Evolutionary conservation across 495 filamentous ascomycete species (phyloP), one percentile per base, ranked within the genome.

Genomic region (Neurospora sp.): DNA sequence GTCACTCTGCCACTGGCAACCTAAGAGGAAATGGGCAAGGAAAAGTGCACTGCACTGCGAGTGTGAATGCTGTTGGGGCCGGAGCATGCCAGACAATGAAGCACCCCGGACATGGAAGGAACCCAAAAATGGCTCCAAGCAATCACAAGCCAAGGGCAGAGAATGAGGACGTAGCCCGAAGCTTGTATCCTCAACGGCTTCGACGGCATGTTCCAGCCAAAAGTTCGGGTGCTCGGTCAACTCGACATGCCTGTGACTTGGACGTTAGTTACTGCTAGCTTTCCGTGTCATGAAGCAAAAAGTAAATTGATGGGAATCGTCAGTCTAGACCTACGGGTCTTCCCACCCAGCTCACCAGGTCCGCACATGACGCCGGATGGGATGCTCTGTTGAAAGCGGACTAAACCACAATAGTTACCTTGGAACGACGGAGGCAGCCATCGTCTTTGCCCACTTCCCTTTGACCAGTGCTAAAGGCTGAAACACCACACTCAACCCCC

Each of bases 391-490:
- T 15, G 28, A 34, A 66, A 66, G 28, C 54, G 54, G 54, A 19
- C 54, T 19, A 19, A 66, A 66, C 73, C 71, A 72, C 42, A 71
- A 72, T 75, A 73, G 76, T 75, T 76, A 82, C 81, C 79, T 77
- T 78, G 81, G 78, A 78, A 80, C 79, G 78, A 78, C 78, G 75
- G 54, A 62, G 54, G 81, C 62, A 77, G 76, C 76, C 78, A 73
- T 78, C 76, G 76, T 71, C 72, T 72, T 79, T 76, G 77, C 75
- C 48, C 69, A 80, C 78, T 81, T 82, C 81, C 81, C 81, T 80
- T 79, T 80, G 77, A 79, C 71, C 79, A 81, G 75, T 78, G 75
- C 77, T 75, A 80, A 79, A 79, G 78, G 75, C 79, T 82, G 81
- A 82, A 82, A 80, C 81, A 78, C 78, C 72, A 73, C 77, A 77